A percentile compares a stretch with the other conserved stretches of the same genome.
Evolutionary conservation across 2,329 filamentous ascomycete genomes (phyloP).

Genomic region (Ceratocystis cubensis): DNA sequence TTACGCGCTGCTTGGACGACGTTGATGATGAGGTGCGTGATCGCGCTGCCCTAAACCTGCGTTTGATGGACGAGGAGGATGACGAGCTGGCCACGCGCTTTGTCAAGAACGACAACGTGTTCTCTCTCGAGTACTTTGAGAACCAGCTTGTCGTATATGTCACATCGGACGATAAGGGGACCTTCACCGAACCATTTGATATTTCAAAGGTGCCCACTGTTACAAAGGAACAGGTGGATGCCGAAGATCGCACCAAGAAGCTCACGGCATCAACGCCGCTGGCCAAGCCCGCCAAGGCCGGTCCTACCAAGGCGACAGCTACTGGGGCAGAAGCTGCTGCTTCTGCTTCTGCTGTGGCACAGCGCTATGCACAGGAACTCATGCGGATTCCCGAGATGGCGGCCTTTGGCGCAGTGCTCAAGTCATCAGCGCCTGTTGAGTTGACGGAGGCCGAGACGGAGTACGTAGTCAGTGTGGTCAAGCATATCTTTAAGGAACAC

Average conservation of each 20-base stretch:
- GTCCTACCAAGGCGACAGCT: slow-evolving; percentile 54
- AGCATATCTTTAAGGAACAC: slow-evolving; percentile 97
- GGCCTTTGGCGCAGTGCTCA: slow-evolving; percentile 79
- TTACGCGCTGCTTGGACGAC: slow-evolving; percentile 88
- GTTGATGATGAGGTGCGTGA: slow-evolving; percentile 96
- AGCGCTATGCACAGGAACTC: slow-evolving; percentile 81
- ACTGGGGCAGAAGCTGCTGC: slow-evolving; percentile 63
- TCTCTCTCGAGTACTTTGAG: slow-evolving; percentile 86
- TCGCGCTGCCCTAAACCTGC: slow-evolving; percentile 80
- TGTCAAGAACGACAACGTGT: slow-evolving; percentile 95
- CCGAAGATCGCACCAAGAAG: slow-evolving; percentile 94
- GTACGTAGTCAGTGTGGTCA: slow-evolving; percentile 85
- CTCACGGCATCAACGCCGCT: slow-evolving; percentile 84
- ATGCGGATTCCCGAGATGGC: slow-evolving; percentile 82
- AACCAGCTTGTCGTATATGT: slow-evolving; percentile 97
- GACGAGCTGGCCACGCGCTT: slow-evolving; percentile 77
- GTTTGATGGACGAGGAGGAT: slow-evolving; percentile 85
- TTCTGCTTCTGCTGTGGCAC: slow-evolving; percentile 64
- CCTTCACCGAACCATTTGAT: slow-evolving; percentile 78
- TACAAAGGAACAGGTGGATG: slow-evolving; percentile 87
- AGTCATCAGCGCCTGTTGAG: slow-evolving; percentile 74
- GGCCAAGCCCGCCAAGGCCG: slow-evolving; percentile 75
- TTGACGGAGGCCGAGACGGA: slow-evolving; percentile 95
- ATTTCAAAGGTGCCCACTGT: slow-evolving; percentile 84
- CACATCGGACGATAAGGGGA: slow-evolving; percentile 76